These are phyloP conservation scores for Oenanthe sinensis DNA, from an alignment of 129 eudicot species.

Conservation along the genomic window DNA sequence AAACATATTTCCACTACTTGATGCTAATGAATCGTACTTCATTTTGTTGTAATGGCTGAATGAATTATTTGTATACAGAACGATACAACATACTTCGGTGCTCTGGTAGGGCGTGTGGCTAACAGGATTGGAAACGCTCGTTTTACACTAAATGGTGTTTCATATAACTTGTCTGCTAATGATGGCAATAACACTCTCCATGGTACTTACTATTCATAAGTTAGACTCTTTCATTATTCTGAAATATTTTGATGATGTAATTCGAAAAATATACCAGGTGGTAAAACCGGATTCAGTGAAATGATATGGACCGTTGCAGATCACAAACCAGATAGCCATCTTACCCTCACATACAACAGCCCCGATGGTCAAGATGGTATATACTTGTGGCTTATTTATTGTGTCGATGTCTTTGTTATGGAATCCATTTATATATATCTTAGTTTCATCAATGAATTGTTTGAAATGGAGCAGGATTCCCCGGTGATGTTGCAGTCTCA, in stretches of 20 bases:
- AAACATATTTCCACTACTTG: no score
- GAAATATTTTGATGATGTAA: neutral
- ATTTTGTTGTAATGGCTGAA: neutral
- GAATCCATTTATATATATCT: no score
- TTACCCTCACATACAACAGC: conserved; percentile 45
- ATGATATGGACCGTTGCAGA: conserved; percentile 44
- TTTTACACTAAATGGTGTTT: conserved; percentile 41
- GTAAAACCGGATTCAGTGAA: conserved; percentile 45
- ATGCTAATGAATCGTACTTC: neutral
- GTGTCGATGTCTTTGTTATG: neutral
- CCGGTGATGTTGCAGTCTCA: conserved; percentile 33
- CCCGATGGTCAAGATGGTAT: conserved; percentile 54
- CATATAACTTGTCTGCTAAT: conserved; percentile 39
- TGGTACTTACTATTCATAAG: conserved; percentile 21
- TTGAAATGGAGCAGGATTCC: conserved; percentile 37
- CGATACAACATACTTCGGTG: conserved; percentile 62
- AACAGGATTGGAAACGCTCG: conserved; percentile 58
- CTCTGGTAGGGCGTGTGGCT: conserved; percentile 64
- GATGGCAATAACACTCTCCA: conserved; percentile 65
- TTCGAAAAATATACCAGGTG: conserved; percentile 28
- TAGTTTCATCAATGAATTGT: neutral
- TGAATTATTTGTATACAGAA: conserved; percentile 25
- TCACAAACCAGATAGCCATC: conserved; percentile 21
- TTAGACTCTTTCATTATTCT: neutral
- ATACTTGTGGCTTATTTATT: no score